Base-by-base conservation (phyloP, 768 basidiomycete genomes). In the Boletus coccyginus region DNA sequence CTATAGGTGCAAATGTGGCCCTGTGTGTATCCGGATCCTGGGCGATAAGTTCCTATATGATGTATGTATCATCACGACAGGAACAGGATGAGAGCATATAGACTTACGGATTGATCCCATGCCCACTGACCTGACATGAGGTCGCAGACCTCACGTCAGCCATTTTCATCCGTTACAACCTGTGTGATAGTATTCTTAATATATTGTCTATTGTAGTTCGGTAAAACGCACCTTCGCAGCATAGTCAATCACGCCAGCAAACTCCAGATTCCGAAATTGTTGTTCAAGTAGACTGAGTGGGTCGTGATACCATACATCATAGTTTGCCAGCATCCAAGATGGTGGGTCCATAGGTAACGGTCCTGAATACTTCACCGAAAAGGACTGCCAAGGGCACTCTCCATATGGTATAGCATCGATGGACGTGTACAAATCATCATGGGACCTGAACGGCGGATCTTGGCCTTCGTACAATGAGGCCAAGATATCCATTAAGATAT, bases 11-110 rank as follows among this genome's bases (percentile, higher is more conserved):
- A 42, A 63, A 59, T 11, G 53, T 61, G 0, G 59, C 52, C 0
- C 63, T 62, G 41, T 68, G 60, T 0, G 47, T 65, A 4, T 46
- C 19, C 3, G 55, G 50, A 48, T 70, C 58, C 1, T 35, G 17
- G 0, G 61, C 54, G 53, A 73, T 71, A 12, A 38, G 57, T 54
- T 72, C 66, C 71, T 21, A 21, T 52, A 21, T 21, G 21, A 21
- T 21, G 21, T 21, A 21, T 21, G 21, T 21, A 21, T 21, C 21
- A 21, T 21, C 21, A 21, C 21, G 21, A 21, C 2, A 21, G 21
- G 21, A 21, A 21, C 21, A 21, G 1, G 21, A 21, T 21, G 21
- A 21, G 21, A 21, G 21, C 21, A 21, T 21, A 21, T 21, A 21
- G 21, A 21, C 40, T 11, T 14, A 61, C 50, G 3, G 24, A 58